Percentiles rank a stretch among this genome's conserved stretches.
phyloP scores from a whole-genome alignment of 2,329 filamentous ascomycete species.

The Fusarium agapanthi region DNA sequence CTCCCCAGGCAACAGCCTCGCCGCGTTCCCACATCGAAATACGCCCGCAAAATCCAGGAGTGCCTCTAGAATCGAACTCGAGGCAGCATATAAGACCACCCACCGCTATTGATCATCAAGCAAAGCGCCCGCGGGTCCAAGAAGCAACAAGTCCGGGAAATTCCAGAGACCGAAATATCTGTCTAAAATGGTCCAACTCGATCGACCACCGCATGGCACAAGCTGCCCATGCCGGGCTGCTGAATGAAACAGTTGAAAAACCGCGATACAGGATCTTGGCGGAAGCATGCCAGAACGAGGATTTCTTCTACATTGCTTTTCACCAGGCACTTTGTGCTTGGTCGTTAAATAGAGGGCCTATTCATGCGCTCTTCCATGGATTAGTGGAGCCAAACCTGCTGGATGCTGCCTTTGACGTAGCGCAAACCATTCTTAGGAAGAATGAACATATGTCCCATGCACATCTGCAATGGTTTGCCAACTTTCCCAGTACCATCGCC shows the following conservation, averaged over 20 bases:
- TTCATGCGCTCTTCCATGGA: constrained; percentile 39
- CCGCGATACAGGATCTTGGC: constrained; percentile 63
- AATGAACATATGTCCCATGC: constrained; percentile 33
- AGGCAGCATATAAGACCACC: not conserved
- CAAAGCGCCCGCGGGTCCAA: constrained; percentile 27
- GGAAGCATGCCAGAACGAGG: constrained; percentile 63
- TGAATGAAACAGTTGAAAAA: constrained; percentile 50
- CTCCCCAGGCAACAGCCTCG: not conserved
- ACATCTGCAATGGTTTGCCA: constrained; percentile 44
- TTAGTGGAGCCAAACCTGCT: constrained; percentile 7
- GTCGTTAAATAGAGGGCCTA: constrained; percentile 51
- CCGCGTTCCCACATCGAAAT: not conserved
- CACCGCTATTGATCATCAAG: not conserved
- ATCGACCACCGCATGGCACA: constrained; percentile 37
- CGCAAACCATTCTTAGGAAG: constrained; percentile 34
- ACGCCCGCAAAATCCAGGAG: not conserved
- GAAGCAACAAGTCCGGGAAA: not conserved
- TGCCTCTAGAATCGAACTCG: not conserved
- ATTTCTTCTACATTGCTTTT: constrained; percentile 70
- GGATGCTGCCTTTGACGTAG: constrained; percentile 34
- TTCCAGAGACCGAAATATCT: not conserved
- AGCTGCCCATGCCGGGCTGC: constrained; percentile 5
- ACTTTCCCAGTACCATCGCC: constrained; percentile 35
- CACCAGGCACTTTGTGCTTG: constrained; percentile 73
- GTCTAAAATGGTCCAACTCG: constrained; percentile 14